Evolutionary conservation across 2,329 filamentous ascomycete species (phyloP).

Genomic region (Cryphonectria radicalis): DNA sequence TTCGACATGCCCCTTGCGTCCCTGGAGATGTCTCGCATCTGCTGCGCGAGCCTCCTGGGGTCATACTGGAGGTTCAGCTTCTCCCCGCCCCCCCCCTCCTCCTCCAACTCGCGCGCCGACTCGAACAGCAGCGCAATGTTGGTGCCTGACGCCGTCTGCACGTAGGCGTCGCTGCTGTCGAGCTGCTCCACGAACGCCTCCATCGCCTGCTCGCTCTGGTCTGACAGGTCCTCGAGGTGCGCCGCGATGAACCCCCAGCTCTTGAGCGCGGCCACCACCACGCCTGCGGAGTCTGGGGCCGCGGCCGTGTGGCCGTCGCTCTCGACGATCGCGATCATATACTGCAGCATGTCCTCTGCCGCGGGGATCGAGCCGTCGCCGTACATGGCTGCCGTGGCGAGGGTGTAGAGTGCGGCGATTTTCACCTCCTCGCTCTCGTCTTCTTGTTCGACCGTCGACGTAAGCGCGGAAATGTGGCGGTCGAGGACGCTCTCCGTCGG

Average conservation of each 20-base stretch:
- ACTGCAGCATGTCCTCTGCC: conserved; percentile 73
- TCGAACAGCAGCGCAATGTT: conserved; percentile 86
- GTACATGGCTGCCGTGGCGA: conserved; percentile 74
- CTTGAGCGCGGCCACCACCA: conserved; percentile 75
- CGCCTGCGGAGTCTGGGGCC: conserved; percentile 69
- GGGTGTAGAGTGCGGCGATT: conserved; percentile 71
- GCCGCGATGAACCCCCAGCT: conserved; percentile 83
- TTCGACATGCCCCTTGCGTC: conserved; percentile 56
- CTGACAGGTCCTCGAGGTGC: conserved; percentile 74
- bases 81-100: conserved; percentile 54
- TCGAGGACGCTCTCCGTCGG: conserved; percentile 70
- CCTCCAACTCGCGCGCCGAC: conserved; percentile 58
- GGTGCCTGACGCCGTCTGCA: conserved; percentile 77
- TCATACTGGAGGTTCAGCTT: conserved; percentile 55
- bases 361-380: conserved; percentile 73
- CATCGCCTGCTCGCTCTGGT: conserved; percentile 71
- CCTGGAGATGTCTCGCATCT: conserved; percentile 52
- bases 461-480: conserved; percentile 60
- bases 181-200: conserved; percentile 87
- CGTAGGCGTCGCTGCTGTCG: conserved; percentile 70
- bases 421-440: conserved; percentile 72
- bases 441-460: conserved; percentile 68
- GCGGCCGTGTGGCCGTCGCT: conserved; percentile 76
- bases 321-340: conserved; percentile 76
- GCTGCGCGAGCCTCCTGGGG: conserved; percentile 51